Conservation (phyloP, 2,329 filamentous ascomycete genomes). For the Penicillium decumbens region DNA sequence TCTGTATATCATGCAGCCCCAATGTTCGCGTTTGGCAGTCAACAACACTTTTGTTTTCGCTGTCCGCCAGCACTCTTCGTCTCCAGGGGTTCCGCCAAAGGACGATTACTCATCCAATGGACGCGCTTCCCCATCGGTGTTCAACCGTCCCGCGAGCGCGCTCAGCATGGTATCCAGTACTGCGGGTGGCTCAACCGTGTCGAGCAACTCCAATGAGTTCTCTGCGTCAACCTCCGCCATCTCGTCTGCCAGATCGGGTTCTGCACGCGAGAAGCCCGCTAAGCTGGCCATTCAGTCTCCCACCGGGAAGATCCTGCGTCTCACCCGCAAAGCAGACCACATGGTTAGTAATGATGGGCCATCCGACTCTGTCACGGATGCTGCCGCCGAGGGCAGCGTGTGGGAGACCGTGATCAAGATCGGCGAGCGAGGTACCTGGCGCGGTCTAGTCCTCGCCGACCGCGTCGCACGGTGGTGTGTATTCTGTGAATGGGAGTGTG, state of each 20-base stretch:
- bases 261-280: slow-evolving; percentile 66
- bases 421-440: slow-evolving; percentile 59
- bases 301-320: slow-evolving; percentile 84
- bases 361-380: slow-evolving; percentile 36
- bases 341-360: slow-evolving; percentile 34
- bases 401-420: slow-evolving; percentile 67
- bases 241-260: slow-evolving; percentile 43
- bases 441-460: slow-evolving; percentile 61
- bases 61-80: slow-evolving; percentile 84
- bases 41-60: slow-evolving; percentile 99
- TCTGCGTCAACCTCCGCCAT: slow-evolving; percentile 50
- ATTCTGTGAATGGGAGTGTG: slow-evolving; percentile 63
- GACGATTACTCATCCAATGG: slow-evolving; percentile 37
- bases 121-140: slow-evolving; percentile 49
- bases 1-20: slow-evolving; percentile 92
- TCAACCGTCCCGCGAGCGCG: slow-evolving; percentile 53
- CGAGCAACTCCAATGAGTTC: slow-evolving; percentile 40
- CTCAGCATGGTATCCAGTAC: slow-evolving; percentile 58
- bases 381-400: slow-evolving; percentile 49
- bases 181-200: slow-evolving; percentile 50
- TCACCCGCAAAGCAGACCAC: slow-evolving; percentile 47
- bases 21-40: slow-evolving; percentile 78
- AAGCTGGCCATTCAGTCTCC: slow-evolving; percentile 94
- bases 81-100: slow-evolving; percentile 42
- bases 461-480: slow-evolving; percentile 64